Base-by-base conservation (phyloP, 2,329 filamentous ascomycete genomes). In the Pseudonectria foliicola region DNA sequence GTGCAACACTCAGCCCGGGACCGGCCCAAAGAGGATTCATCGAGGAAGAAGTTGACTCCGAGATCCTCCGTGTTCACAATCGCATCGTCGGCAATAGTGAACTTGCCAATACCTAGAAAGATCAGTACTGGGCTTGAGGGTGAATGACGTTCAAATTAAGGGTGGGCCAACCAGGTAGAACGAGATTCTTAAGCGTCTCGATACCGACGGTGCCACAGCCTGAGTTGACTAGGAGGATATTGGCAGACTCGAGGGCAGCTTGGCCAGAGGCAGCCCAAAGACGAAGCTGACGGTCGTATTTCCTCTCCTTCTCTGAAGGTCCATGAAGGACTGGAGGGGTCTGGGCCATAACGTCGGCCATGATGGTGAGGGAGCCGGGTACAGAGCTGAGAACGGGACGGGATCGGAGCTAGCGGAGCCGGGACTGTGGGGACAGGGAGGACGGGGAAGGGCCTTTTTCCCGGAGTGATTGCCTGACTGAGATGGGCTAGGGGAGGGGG, bases 41-140 rank as follows among this genome's bases (percentile, higher is more conserved):
- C 86, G 1, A 98, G 70, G 54, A 98, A 98, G 71, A 98, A 98
- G 63, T 98, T 98, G 43, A 95, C 82, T 4, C 93, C 92, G 27
- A 98, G 68, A 53, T 98, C 92, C 27, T 79, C 71, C 48, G 94
- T 82, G 1, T 68, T 70, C n/a, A 98, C 89, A 3, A 73, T 60
- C 2, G 79, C 75, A 6, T 83, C 79, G 53, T 98, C 92, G 34
- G 84, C 82, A 42, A 98, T 94, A 1, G 86, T 93, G 59, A 95
- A 98, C 16, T 79, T 77, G 7, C 92, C 93, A 50, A 96, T 84
- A 4, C 89, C 82, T 81, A 30, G 8, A n/a, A 35, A 15, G n/a
- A n/a, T n/a, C n/a, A n/a, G n/a, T n/a, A n/a, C n/a, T n/a, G n/a
- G n/a, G n/a, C n/a, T n/a, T 13, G 27, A 23, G 14, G 30, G 13